A percentile compares a stretch with the other conserved stretches of the same genome.
phyloP scores from a whole-genome alignment of 1,284 basidiomycete species.

The Cutaneotrichosporon sp. region DNA sequence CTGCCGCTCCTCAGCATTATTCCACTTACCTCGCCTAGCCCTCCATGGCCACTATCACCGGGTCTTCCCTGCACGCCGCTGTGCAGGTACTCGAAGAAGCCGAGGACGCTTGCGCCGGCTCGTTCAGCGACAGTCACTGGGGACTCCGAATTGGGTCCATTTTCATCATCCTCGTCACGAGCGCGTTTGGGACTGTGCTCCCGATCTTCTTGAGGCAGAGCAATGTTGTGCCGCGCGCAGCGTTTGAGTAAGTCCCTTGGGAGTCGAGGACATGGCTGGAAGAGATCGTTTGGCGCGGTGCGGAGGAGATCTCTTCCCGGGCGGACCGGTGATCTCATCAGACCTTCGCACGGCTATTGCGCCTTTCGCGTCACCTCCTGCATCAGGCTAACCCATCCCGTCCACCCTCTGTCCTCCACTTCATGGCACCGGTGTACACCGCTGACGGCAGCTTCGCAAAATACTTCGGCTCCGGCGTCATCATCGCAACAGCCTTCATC shows the following conservation, averaged over 20 bases:
- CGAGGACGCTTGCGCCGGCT: constrained; percentile 19
- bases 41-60: too few species aligned
- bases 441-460: constrained; percentile 66
- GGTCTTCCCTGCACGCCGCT: neutral
- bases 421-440: too few species aligned
- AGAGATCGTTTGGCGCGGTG: too few species aligned
- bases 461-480: constrained; percentile 92
- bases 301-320: too few species aligned
- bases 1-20: too few species aligned
- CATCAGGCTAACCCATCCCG: too few species aligned
- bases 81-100: neutral
- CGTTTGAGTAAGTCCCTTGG: constrained; percentile 64
- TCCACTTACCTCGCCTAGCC: too few species aligned
- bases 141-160: constrained; percentile 71
- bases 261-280: neutral
- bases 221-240: constrained; percentile 58
- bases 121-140: constrained; percentile 20
- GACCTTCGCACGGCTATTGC: too few species aligned
- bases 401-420: too few species aligned
- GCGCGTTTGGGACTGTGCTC: constrained; percentile 62
- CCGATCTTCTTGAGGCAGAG: constrained; percentile 69
- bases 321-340: too few species aligned
- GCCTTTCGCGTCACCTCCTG: too few species aligned
- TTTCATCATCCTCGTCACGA: constrained; percentile 69
- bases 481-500: constrained; percentile 88